phyloP scores from a whole-genome alignment of 768 basidiomycete species.

The Thelephora ganbajun region DNA sequence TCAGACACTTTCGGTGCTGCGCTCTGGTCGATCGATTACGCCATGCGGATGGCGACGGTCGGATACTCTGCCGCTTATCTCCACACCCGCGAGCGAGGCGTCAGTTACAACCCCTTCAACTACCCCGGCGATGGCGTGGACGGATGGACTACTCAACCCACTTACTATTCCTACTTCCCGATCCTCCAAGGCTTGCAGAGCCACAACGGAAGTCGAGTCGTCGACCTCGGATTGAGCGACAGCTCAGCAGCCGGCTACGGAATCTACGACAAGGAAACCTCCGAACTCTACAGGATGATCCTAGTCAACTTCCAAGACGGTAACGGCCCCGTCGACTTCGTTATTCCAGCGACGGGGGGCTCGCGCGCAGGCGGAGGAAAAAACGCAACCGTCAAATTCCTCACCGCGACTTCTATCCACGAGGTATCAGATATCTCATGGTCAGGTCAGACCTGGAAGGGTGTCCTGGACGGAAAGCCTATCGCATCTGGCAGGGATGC shows the following conservation, averaged over 20 bases:
- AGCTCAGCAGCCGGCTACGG: conserved; percentile 37
- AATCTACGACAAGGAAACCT: conserved; percentile 37
- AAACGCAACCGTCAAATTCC: conserved; percentile 29
- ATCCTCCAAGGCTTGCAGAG: conserved; percentile 30
- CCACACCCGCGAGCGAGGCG: conserved; percentile 40
- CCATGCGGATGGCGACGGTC: conserved; percentile 33
- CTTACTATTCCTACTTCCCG: conserved; percentile 35
- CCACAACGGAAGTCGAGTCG: conserved; percentile 27
- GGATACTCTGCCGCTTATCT: conserved; percentile 35
- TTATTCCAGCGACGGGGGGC: conserved; percentile 22
- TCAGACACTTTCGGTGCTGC: conserved; percentile 38
- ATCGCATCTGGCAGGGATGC: conserved; percentile 13
- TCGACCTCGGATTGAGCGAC: conserved; percentile 28
- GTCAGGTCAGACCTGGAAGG: conserved; percentile 38
- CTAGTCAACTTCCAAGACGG: conserved; percentile 39
- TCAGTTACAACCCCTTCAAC: conserved; percentile 36
- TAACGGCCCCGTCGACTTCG: conserved; percentile 24
- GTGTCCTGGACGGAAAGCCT: conserved; percentile 26
- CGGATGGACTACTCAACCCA: conserved; percentile 35
- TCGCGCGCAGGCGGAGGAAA: conserved; percentile 10
- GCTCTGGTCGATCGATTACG: conserved; percentile 39
- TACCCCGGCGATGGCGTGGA: conserved; percentile 21
- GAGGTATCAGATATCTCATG: conserved; percentile 46
- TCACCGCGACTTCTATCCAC: conserved; percentile 29
- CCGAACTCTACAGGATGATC: conserved; percentile 26